These are phyloP conservation scores for Naegleria gruberi DNA, from an alignment of 208 protist genomes.

Conservation along the genomic window DNA sequence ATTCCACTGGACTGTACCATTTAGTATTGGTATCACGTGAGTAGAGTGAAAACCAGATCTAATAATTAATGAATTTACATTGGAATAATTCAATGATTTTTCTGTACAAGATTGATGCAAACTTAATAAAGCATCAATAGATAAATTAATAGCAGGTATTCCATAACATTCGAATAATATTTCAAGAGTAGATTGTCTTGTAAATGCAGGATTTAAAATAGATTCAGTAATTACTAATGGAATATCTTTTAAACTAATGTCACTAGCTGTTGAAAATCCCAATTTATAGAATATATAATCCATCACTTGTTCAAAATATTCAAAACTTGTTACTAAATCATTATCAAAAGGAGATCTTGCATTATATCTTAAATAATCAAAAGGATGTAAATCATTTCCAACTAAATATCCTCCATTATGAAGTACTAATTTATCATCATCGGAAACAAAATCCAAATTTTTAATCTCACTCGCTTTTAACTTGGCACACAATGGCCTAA, in stretches of 20 bases:
- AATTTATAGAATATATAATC: constrained; percentile 17
- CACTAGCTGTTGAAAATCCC: neutral
- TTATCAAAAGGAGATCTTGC: constrained; percentile 15
- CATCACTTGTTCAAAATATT: neutral
- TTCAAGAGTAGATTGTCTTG: neutral
- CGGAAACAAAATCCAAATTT: neutral
- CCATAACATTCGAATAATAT: constrained; percentile 13
- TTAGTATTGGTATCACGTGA: neutral
- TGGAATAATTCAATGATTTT: neutral
- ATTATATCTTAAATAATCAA: constrained; percentile 5
- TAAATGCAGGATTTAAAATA: neutral
- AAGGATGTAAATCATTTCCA: constrained; percentile 16
- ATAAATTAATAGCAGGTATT: neutral
- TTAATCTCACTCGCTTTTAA: neutral
- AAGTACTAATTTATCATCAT: neutral
- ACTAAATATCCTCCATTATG: neutral
- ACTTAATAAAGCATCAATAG: neutral
- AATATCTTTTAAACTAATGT: neutral
- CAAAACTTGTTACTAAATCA: neutral
- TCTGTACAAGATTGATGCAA: neutral
- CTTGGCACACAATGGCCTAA: neutral
- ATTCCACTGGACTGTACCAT: neutral
- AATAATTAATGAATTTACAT: neutral
- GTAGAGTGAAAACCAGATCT: neutral
- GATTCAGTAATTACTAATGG: neutral